A percentile compares a stretch with the other conserved stretches of the same genome.
phyloP scores from a whole-genome alignment of 192 early-diverging fungal genomes.

The Chytriomyces sp. region DNA sequence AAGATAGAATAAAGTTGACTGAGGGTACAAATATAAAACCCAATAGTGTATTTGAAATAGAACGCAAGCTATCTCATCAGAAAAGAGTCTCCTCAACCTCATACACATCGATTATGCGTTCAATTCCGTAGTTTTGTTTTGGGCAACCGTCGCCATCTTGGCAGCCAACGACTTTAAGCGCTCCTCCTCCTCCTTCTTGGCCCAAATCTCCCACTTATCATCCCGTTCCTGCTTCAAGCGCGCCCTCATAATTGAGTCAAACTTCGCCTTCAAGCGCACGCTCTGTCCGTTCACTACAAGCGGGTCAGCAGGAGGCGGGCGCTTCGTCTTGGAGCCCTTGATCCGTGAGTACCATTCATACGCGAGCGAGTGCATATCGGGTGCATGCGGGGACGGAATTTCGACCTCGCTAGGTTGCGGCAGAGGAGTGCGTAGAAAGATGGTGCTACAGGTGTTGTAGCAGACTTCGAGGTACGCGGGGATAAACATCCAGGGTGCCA shows the following conservation, averaged over 20 bases:
- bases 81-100: too few species aligned
- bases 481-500: constrained; percentile 91
- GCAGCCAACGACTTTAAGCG: constrained; percentile 7
- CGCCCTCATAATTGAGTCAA: constrained; percentile 46
- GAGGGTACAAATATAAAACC: too few species aligned
- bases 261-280: constrained; percentile 54
- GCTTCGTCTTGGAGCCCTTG: constrained; percentile 38
- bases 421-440: constrained; percentile 87
- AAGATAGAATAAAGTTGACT: too few species aligned
- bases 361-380: constrained; percentile 85
- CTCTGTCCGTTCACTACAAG: constrained; percentile 42
- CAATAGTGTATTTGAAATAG: too few species aligned
- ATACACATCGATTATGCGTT: too few species aligned
- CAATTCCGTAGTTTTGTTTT: too few species aligned
- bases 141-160: background rate
- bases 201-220: constrained; percentile 2
- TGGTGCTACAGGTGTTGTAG: constrained; percentile 88
- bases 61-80: too few species aligned
- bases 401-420: constrained; percentile 82
- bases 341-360: constrained; percentile 86
- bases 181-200: constrained; percentile 13
- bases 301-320: constrained; percentile 30
- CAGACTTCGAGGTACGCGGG: constrained; percentile 97
- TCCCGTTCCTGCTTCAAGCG: constrained; percentile 37
- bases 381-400: constrained; percentile 92